A percentile compares a stretch with the other conserved stretches of the same genome.
Conservation (phyloP, 2,329 filamentous ascomycete genomes). For the Botrytis tulipae region DNA sequence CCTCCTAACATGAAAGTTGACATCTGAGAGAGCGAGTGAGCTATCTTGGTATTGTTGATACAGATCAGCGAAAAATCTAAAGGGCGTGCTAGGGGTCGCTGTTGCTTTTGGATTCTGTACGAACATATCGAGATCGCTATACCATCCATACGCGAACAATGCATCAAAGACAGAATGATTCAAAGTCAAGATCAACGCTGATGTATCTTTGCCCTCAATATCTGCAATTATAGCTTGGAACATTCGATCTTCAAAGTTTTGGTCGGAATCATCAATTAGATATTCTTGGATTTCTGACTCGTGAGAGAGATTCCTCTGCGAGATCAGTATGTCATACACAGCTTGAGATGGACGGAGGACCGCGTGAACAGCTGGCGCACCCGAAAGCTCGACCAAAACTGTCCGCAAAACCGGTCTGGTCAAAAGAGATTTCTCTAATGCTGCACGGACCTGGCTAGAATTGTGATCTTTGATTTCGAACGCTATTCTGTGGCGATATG, state of each 20-base stretch:
- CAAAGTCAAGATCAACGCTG: background rate
- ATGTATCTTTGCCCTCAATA: background rate
- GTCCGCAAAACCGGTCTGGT: background rate
- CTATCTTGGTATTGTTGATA: background rate
- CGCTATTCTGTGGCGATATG: conserved; percentile 3
- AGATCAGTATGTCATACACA: background rate
- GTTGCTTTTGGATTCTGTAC: background rate
- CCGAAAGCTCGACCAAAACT: background rate
- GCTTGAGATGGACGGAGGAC: background rate
- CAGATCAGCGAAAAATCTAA: background rate
- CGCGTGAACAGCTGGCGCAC: background rate
- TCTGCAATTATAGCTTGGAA: background rate
- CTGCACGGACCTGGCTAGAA: background rate
- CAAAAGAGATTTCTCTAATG: background rate
- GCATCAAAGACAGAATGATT: conserved; percentile 6
- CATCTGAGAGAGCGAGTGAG: background rate
- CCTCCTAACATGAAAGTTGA: conserved; percentile 5
- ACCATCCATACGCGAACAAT: conserved; percentile 8
- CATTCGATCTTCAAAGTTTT: background rate
- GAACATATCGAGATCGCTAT: conserved; percentile 3
- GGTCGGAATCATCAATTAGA: background rate
- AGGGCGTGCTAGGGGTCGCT: background rate
- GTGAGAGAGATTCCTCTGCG: background rate
- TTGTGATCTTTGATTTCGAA: background rate
- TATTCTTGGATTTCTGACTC: background rate